Percentiles rank a stretch among this genome's conserved stretches.
These are phyloP conservation scores for Omphalotus guepiniiformis DNA, from an alignment of 768 basidiomycete species.

Conservation along the genomic window DNA sequence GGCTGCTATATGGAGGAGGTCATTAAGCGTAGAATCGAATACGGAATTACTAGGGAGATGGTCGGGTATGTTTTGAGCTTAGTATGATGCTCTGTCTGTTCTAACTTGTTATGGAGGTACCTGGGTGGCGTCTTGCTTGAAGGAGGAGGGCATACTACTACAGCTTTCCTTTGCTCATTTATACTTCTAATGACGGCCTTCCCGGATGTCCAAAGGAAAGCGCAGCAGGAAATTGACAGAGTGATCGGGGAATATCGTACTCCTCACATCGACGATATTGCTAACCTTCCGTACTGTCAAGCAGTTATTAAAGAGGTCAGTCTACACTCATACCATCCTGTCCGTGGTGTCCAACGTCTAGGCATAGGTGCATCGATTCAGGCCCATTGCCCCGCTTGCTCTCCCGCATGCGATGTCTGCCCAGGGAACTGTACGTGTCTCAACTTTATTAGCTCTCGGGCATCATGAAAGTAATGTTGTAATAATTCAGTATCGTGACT, in stretches of 20 bases:
- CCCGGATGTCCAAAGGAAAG: slow-evolving; percentile 23
- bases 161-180: slow-evolving; percentile 19
- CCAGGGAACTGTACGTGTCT: too few relatives aligned
- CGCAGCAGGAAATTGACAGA: slow-evolving; percentile 25
- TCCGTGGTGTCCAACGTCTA: too few relatives aligned
- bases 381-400: slow-evolving; percentile 6
- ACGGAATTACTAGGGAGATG: slow-evolving; percentile 20
- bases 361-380: slow-evolving; percentile 5
- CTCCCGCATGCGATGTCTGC: neutral
- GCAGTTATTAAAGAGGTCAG: slow-evolving; percentile 20
- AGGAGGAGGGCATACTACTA: slow-evolving; percentile 28
- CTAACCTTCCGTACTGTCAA: slow-evolving; percentile 18
- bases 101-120: slow-evolving; percentile 15
- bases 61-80: slow-evolving; percentile 16
- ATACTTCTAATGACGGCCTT: slow-evolving; percentile 15
- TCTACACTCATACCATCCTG: neutral
- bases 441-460: too few relatives aligned
- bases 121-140: slow-evolving; percentile 28
- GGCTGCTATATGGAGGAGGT: slow-evolving; percentile 30
- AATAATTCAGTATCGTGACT: slow-evolving; percentile 8
- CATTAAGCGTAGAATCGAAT: slow-evolving; percentile 19
- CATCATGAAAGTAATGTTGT: too few relatives aligned
- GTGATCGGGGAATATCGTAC: slow-evolving; percentile 21
- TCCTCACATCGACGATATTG: slow-evolving; percentile 15
- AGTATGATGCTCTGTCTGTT: neutral